phyloP scores from a whole-genome alignment of 2,329 filamentous ascomycete genomes.

The Mycosphaerella arachidis region DNA sequence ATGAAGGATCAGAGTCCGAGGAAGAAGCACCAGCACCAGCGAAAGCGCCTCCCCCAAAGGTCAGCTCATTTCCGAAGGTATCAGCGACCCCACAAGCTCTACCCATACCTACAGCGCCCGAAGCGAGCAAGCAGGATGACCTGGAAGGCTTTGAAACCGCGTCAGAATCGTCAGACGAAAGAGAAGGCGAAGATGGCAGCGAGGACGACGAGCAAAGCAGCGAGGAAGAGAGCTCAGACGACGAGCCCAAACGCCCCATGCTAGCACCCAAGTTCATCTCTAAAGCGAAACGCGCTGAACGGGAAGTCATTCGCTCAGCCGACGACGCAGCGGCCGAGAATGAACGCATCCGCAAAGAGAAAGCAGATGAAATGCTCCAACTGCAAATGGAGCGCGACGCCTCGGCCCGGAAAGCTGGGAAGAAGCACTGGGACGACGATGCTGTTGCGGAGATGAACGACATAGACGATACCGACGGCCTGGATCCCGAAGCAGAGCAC shows the following conservation, averaged over 20 bases:
- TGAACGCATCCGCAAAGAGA: conserved; percentile 59
- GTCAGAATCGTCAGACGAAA: conserved; percentile 39
- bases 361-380: conserved; percentile 75
- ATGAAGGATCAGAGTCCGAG: conserved; percentile 43
- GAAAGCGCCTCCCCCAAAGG: conserved; percentile 38
- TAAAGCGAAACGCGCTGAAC: conserved; percentile 54
- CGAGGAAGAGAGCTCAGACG: conserved; percentile 56
- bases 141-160: conserved; percentile 59
- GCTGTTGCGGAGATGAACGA: conserved; percentile 70
- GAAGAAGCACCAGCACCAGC: conserved; percentile 41
- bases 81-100: conserved; percentile 22
- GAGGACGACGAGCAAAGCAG: conserved; percentile 40
- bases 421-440: conserved; percentile 84
- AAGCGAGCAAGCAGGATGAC: conserved; percentile 32
- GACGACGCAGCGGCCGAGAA: conserved; percentile 46
- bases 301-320: conserved; percentile 31
- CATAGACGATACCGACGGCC: conserved; percentile 82
- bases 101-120: conserved; percentile 27
- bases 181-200: conserved; percentile 33
- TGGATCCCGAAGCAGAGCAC: conserved; percentile 82
- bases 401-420: conserved; percentile 67
- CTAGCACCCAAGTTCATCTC: conserved; percentile 65
- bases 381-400: conserved; percentile 81
- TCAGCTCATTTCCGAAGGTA: conserved; percentile 45
- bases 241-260: conserved; percentile 55